A percentile compares a stretch with the other conserved stretches of the same genome.
These are phyloP conservation scores for Pulveroboletus sp. DNA, from an alignment of 768 basidiomycete species.

Conservation along the genomic window DNA sequence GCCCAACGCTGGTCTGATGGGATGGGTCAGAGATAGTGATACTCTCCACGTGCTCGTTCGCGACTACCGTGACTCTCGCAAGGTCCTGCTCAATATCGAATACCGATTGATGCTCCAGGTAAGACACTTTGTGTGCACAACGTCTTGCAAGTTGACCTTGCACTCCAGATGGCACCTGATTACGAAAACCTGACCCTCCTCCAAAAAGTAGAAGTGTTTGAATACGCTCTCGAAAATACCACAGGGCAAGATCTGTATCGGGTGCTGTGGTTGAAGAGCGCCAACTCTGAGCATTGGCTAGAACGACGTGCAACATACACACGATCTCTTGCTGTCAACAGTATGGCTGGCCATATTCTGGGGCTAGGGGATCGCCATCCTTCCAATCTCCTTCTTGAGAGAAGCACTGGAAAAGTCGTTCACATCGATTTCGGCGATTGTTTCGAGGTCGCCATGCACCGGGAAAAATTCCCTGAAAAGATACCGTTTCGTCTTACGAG, in stretches of 20 bases:
- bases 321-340: slow-evolving; percentile 91
- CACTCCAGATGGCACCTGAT: slow-evolving; percentile 91
- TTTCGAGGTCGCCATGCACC: slow-evolving; percentile 96
- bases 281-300: slow-evolving; percentile 96
- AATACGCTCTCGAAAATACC: slow-evolving; percentile 97
- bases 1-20: slow-evolving; percentile 90
- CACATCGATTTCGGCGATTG: slow-evolving; percentile 99
- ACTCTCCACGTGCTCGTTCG: slow-evolving; percentile 95
- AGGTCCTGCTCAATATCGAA: slow-evolving; percentile 96
- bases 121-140: slow-evolving; percentile 63
- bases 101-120: slow-evolving; percentile 99
- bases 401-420: slow-evolving; percentile 90
- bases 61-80: slow-evolving; percentile 93
- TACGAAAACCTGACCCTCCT: slow-evolving; percentile 92
- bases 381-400: slow-evolving; percentile 89
- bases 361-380: slow-evolving; percentile 98
- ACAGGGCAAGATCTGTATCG: slow-evolving; percentile 97
- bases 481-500: slow-evolving; percentile 97
- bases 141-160: slow-evolving; percentile 1
- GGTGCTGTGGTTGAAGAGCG: slow-evolving; percentile 94
- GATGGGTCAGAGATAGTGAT: slow-evolving; percentile 95
- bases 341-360: slow-evolving; percentile 98
- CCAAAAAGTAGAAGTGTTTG: slow-evolving; percentile 99
- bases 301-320: slow-evolving; percentile 96
- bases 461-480: slow-evolving; percentile 98